A percentile compares a stretch with the other conserved stretches of the same genome.
Conservation (phyloP, 129 eudicot genomes). For the sunflower (Helianthus annuus) region HanXRQr2.0-SUNRISE NC_035442.2:178685597-178686096, state of each 20-base stretch:
- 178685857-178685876: neutral
- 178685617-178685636: too few relatives aligned
- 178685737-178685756: too few relatives aligned
- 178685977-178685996: neutral
- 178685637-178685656: too few relatives aligned
- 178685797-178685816: neutral
- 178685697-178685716: too few relatives aligned
- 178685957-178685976: neutral
- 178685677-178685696: too few relatives aligned
- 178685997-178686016: neutral
- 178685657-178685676: too few relatives aligned
- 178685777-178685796: too few relatives aligned
- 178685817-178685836: neutral
- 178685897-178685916: neutral
- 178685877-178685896: neutral
- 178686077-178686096: too few relatives aligned
- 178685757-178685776: too few relatives aligned
- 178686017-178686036: neutral
- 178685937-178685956: neutral
- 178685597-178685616: too few relatives aligned
- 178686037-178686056: neutral
- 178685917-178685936: neutral
- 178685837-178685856: slow-evolving; percentile 2
- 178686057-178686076: neutral
- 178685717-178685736: too few relatives aligned